Conservation (phyloP, 495 filamentous ascomycete species). For the Xylaria bambusicola region DNA sequence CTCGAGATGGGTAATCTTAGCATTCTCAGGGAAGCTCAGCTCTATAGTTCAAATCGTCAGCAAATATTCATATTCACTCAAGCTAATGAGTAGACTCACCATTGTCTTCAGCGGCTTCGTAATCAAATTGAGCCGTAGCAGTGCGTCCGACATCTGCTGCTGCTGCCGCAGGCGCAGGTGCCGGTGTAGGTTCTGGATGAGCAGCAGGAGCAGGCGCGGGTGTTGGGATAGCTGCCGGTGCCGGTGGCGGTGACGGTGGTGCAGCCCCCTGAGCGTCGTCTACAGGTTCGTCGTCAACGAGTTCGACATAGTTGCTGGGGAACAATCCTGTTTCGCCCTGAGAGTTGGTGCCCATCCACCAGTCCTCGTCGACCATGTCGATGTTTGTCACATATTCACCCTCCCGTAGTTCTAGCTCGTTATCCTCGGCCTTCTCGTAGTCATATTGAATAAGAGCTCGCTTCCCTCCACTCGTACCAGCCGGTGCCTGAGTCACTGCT, state of each 20-base stretch:
- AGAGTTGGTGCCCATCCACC: slow-evolving; percentile 92
- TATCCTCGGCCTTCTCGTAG: slow-evolving; percentile 96
- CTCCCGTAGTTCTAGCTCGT: slow-evolving; percentile 90
- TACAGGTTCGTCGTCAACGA: slow-evolving; percentile 60
- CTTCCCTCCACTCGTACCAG: slow-evolving; percentile 50
- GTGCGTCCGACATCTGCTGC: slow-evolving; percentile 52
- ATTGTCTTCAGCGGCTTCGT: slow-evolving; percentile 96
- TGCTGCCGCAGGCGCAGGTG: slow-evolving; percentile 30
- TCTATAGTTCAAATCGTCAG: slow-evolving; percentile 47
- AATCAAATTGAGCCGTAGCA: slow-evolving; percentile 90
- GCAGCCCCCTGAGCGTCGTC: slow-evolving; percentile 24
- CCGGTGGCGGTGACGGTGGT: slow-evolving; percentile 29
- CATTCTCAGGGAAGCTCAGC: slow-evolving; percentile 88
- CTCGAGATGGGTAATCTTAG: slow-evolving; percentile 69
- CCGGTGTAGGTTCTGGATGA: slow-evolving; percentile 36
- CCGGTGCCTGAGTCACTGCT: slow-evolving; percentile 28
- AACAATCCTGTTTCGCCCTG: slow-evolving; percentile 85
- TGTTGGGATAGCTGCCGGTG: slow-evolving; percentile 22
- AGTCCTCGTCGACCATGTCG: slow-evolving; percentile 95
- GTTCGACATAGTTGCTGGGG: slow-evolving; percentile 94
- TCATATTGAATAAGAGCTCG: slow-evolving; percentile 86
- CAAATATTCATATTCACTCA: background rate
- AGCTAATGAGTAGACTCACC: slow-evolving; percentile 41
- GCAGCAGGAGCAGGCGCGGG: slow-evolving; percentile 29
- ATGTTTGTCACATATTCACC: slow-evolving; percentile 92